Percentiles rank a stretch among this genome's conserved stretches.
phyloP scores from a whole-genome alignment of 2,329 filamentous ascomycete species.

The Trichoderma arundinaceum region DNA sequence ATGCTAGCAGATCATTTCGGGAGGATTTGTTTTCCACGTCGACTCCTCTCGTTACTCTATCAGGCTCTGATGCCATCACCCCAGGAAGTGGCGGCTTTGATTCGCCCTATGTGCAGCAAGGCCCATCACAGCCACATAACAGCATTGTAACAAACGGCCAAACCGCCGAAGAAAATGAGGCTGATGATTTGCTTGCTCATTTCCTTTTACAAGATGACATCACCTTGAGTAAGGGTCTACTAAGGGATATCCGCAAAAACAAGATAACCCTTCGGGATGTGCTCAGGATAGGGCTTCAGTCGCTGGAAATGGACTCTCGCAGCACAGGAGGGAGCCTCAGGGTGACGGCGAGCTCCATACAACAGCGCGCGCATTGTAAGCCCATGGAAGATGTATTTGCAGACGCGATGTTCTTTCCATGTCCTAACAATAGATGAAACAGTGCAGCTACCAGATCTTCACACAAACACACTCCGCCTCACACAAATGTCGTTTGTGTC shows the following conservation, averaged over 20 bases:
- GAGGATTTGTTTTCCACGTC: constrained; percentile 9
- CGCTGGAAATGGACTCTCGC: neutral
- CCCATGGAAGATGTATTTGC: neutral
- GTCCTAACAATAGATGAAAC: neutral
- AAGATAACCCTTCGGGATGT: constrained; percentile 2
- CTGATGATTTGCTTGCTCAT: neutral
- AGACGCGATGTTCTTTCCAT: neutral
- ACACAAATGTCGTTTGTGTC: constrained; percentile 27
- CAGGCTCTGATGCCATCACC: neutral
- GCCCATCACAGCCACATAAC: neutral
- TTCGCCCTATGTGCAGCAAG: neutral
- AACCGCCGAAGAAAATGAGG: neutral
- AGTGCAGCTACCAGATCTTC: constrained; percentile 21
- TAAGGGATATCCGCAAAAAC: neutral
- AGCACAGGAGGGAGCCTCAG: neutral
- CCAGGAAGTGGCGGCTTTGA: neutral
- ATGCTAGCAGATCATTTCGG: constrained; percentile 4
- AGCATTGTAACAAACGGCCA: neutral
- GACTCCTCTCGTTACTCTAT: neutral
- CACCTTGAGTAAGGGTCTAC: neutral
- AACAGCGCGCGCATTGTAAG: neutral
- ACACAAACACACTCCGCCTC: constrained; percentile 19
- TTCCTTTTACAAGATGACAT: constrained; percentile 13
- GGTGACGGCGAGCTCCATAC: neutral
- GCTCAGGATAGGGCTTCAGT: constrained; percentile 1